Evolutionary conservation across 257 asterid species (phyloP).

Genomic region (Solanum chmielewskii): DNA sequence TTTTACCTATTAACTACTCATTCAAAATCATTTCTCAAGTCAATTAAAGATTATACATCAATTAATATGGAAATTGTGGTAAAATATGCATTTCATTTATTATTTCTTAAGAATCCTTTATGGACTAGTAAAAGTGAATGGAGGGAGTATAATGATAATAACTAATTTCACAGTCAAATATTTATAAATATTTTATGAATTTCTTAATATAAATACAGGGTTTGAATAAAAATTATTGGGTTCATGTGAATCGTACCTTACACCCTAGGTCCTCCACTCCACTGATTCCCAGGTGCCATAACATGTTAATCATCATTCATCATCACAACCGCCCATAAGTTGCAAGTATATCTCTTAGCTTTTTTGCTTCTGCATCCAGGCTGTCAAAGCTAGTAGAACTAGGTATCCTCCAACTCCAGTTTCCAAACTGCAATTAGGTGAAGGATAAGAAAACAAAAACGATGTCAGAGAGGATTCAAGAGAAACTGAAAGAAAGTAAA

Average conservation of each 20-base stretch:
- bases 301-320: not conserved
- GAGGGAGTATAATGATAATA: not conserved
- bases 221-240: not conserved
- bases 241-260: not conserved
- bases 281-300: not conserved
- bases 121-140: not conserved
- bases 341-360: constrained; percentile 48
- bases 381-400: constrained; percentile 46
- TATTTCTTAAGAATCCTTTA: not conserved
- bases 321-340: constrained; percentile 58
- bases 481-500: not conserved
- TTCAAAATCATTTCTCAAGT: not conserved
- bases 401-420: constrained; percentile 98
- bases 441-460: not conserved
- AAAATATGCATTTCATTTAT: not conserved
- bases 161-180: not conserved
- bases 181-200: not conserved
- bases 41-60: not conserved
- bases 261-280: not conserved
- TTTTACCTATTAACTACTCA: not conserved
- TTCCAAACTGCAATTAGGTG: constrained; percentile 55
- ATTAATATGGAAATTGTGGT: not conserved
- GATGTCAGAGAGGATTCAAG: not conserved
- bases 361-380: constrained; percentile 58
- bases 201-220: not conserved